Evolutionary conservation across 192 early-diverging fungal species (phyloP).

Genomic region (Kickxella alabastrina): DNA sequence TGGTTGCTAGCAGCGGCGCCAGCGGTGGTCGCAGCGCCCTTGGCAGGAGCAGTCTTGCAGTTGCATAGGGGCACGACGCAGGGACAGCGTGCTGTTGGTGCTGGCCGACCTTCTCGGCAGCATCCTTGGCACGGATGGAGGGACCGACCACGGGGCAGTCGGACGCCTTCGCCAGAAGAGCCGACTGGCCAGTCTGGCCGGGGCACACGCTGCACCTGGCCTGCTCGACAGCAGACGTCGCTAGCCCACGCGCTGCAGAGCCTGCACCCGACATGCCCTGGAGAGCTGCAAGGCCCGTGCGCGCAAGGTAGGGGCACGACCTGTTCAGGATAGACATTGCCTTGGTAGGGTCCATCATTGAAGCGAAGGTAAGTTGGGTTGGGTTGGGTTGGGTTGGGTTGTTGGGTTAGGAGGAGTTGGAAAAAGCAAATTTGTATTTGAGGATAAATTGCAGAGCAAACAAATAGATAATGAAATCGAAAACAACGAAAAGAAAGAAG

Average conservation of each 20-base stretch:
- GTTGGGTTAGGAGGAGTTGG: too few relatives aligned
- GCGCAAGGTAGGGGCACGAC: slow-evolving; percentile 51
- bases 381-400: too few relatives aligned
- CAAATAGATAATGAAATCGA: too few relatives aligned
- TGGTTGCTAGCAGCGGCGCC: neutral
- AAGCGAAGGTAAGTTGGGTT: too few relatives aligned
- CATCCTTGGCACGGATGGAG: slow-evolving; percentile 40
- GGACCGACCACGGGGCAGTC: slow-evolving; percentile 50
- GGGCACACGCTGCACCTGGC: slow-evolving; percentile 49
- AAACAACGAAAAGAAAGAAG: neutral
- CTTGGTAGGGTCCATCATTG: slow-evolving; percentile 43
- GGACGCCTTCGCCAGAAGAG: slow-evolving; percentile 50
- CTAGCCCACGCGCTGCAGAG: slow-evolving; percentile 19
- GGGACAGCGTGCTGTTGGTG: too few relatives aligned
- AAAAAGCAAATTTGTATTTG: too few relatives aligned
- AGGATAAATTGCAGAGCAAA: too few relatives aligned
- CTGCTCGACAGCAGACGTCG: slow-evolving; percentile 39
- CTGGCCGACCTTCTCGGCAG: slow-evolving; percentile 20
- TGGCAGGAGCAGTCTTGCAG: slow-evolving; percentile 6
- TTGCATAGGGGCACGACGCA: slow-evolving; percentile 39
- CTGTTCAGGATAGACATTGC: slow-evolving; percentile 48
- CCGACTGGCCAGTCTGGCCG: slow-evolving; percentile 49
- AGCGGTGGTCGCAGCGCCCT: too few relatives aligned
- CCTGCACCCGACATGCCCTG: slow-evolving; percentile 27
- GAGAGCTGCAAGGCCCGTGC: slow-evolving; percentile 40